Base-by-base conservation (phyloP, 805 yeast species). In the Wickerhamomyces bovis region DNA sequence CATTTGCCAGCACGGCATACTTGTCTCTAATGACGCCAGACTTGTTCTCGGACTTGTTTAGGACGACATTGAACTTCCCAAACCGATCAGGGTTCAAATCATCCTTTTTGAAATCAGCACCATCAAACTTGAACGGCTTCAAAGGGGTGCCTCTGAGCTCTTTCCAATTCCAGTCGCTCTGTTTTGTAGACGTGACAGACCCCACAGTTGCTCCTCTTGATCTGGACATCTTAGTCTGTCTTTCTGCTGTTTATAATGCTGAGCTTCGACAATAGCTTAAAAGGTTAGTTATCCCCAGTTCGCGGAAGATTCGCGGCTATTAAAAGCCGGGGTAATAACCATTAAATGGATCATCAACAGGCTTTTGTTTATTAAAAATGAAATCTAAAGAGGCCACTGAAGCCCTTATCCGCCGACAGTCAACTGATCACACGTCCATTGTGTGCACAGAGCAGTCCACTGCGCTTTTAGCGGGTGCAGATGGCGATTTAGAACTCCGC, bases 11-110 rank as follows among this genome's bases (percentile, higher is more conserved):
- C 5, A 55, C n/a, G 9, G 2, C n/a, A 16, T 53, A 42, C 28
- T 46, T 46, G 10, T 46, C 47, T 12, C 40, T 36, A 5, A 50
- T 46, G 28, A 42, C 49, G 2, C 35, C 10, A 6, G 53, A 35
- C 42, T 55, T 58, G 50, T 55, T 57, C 41, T 58, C 58, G 6
- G 57, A 42, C 44, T 57, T 58, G 47, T 55, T 55, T 31, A 58
- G 26, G 8, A 43, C 51, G 7, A 52, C 45, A 30, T 50, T 51
- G 4, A 54, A 30, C 26, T 51, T 54, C 11, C 39, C 43, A 9
- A 57, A 33, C 44, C 52, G 51, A 7, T 52, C 51, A 10, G 36
- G 46, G 11, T 50, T 56, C 18, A 54, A 41, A 23, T 53, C 54
- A 21, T 42, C 44, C 15, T 53, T 57, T 33, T 52, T 57, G 26